Evolutionary conservation across 2,329 filamentous ascomycete species (phyloP).

Genomic region (Plectosphaerella sp.): DNA sequence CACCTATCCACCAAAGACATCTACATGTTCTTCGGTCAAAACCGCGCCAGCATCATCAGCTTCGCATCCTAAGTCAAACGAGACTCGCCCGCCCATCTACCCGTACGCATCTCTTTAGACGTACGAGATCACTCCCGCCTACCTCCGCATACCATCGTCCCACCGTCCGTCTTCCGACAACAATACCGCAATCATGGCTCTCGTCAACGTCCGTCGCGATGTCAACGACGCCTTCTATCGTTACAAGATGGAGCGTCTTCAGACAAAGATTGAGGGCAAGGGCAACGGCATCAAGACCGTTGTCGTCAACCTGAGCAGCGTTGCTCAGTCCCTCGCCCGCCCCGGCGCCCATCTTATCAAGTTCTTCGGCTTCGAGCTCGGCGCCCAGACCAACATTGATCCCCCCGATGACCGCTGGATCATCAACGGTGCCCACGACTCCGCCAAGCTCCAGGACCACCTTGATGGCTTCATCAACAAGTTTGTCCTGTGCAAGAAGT

Average conservation of each 20-base stretch:
- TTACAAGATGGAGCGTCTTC: constrained; percentile 99
- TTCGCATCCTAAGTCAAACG: constrained; percentile 14
- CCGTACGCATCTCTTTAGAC: constrained; percentile 4
- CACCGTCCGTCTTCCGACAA: constrained; percentile 4
- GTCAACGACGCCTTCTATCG: constrained; percentile 98
- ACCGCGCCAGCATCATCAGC: constrained; percentile 14
- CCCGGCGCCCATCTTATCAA: constrained; percentile 97
- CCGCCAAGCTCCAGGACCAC: constrained; percentile 93
- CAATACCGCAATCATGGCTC: constrained; percentile 74
- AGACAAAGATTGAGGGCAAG: constrained; percentile 99
- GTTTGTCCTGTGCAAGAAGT: constrained; percentile 99
- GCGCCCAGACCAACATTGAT: constrained; percentile 97
- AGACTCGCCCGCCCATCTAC: background rate
- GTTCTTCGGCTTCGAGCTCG: constrained; percentile 98
- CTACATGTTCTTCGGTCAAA: constrained; percentile 9
- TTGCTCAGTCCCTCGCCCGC: constrained; percentile 86
- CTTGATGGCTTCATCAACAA: constrained; percentile 98
- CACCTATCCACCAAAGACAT: constrained; percentile 1
- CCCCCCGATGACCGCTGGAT: constrained; percentile 99
- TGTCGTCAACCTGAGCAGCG: constrained; percentile 92
- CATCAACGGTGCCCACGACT: constrained; percentile 97
- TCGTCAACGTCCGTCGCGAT: constrained; percentile 97
- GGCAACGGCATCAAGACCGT: constrained; percentile 99
- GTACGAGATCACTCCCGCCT: constrained; percentile 4
- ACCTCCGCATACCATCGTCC: background rate